Conservation (phyloP, 2,329 filamentous ascomycete genomes). For the Colletotrichum liriopes region DNA sequence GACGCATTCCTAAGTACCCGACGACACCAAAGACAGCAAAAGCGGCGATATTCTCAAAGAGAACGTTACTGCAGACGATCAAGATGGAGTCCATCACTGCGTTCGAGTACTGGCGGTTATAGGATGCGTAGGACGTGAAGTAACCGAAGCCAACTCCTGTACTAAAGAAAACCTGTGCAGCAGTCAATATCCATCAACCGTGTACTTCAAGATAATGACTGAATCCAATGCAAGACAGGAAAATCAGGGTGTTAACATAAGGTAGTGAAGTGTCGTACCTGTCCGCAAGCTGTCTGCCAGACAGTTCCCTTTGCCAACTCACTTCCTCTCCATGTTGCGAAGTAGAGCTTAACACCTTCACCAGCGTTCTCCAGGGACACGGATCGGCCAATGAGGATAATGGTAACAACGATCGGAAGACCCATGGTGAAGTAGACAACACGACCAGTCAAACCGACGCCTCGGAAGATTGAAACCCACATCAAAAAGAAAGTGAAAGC, state of each 20-base stretch:
- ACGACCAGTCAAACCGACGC: slow-evolving; percentile 70
- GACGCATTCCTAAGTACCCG: slow-evolving; percentile 59
- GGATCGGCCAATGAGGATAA: slow-evolving; percentile 69
- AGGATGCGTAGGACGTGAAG: slow-evolving; percentile 72
- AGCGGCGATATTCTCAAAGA: slow-evolving; percentile 69
- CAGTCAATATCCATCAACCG: background rate
- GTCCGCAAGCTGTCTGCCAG: slow-evolving; percentile 73
- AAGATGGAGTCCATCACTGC: slow-evolving; percentile 72
- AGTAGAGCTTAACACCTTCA: slow-evolving; percentile 65
- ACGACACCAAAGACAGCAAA: slow-evolving; percentile 70
- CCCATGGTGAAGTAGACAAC: slow-evolving; percentile 77
- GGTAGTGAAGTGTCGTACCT: slow-evolving; percentile 46
- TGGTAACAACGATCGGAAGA: slow-evolving; percentile 69
- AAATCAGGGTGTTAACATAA: background rate
- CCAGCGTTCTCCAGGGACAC: slow-evolving; percentile 69
- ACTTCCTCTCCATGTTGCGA: slow-evolving; percentile 62
- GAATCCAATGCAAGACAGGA: background rate
- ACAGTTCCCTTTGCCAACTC: slow-evolving; percentile 66
- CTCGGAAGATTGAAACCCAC: slow-evolving; percentile 73
- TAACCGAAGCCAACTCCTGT: slow-evolving; percentile 73
- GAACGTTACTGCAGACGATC: slow-evolving; percentile 68
- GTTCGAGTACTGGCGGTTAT: slow-evolving; percentile 71
- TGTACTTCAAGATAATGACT: background rate
- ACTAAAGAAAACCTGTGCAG: slow-evolving; percentile 66
- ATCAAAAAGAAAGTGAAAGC: slow-evolving; percentile 73